phyloP scores from a whole-genome alignment of 2,329 filamentous ascomycete genomes.

The Aureobasidium uvarum region DNA sequence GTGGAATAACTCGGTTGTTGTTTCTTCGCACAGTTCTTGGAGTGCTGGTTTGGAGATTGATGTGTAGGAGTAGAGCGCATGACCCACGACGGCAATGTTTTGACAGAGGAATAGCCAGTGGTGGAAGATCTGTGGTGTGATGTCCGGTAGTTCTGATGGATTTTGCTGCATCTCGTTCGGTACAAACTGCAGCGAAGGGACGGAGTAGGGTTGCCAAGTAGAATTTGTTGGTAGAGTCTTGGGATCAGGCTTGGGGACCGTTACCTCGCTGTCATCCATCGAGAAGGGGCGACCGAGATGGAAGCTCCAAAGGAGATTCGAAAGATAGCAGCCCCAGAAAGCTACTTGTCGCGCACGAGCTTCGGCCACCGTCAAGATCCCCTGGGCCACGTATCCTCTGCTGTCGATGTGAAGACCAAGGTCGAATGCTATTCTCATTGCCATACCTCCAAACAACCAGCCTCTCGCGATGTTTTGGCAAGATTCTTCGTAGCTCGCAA shows the following conservation, averaged over 20 bases:
- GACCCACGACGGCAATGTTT: conserved; percentile 45
- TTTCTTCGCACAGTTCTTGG: conserved; percentile 41
- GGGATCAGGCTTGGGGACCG: conserved; percentile 42
- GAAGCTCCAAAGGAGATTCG: conserved; percentile 42
- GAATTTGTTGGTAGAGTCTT: conserved; percentile 13
- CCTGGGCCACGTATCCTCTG: conserved; percentile 42
- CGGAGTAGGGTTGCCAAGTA: conserved; percentile 6
- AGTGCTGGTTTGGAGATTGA: conserved; percentile 40
- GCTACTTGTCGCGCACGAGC: conserved; percentile 43
- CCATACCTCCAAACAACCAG: conserved; percentile 51
- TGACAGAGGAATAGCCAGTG: conserved; percentile 44
- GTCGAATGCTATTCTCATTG: conserved; percentile 48
- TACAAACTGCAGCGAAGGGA: neutral
- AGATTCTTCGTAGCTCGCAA: conserved; percentile 48
- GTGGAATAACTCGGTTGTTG: conserved; percentile 36
- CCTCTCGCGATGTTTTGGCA: conserved; percentile 47
- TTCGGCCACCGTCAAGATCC: conserved; percentile 42
- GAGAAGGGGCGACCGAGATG: conserved; percentile 47
- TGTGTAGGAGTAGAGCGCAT: conserved; percentile 39
- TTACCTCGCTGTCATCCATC: conserved; percentile 44
- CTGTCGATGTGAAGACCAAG: conserved; percentile 47
- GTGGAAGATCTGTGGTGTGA: conserved; percentile 30
- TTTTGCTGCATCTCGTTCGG: neutral
- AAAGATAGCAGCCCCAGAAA: conserved; percentile 48
- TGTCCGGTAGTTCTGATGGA: neutral